Evolutionary conservation across 345 rosid genomes (phyloP).

Genomic region (Sisymbrium irio): DNA sequence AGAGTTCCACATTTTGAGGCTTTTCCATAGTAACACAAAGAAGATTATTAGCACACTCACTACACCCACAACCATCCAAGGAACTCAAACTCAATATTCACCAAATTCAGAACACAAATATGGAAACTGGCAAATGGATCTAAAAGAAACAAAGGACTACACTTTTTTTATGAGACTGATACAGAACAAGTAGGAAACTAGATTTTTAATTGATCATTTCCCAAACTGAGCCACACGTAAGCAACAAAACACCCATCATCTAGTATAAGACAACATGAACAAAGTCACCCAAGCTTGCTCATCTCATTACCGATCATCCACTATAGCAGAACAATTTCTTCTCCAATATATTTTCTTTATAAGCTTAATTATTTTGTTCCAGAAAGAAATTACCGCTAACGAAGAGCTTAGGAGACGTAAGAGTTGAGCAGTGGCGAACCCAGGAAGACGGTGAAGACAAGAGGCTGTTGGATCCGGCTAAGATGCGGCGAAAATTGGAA

Average conservation of each 20-base stretch:
- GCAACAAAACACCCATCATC: not conserved
- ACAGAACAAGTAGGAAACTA: not conserved
- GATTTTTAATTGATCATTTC: not conserved
- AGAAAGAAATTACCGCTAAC: conserved; percentile 51
- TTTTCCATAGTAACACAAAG: not conserved
- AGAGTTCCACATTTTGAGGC: not conserved
- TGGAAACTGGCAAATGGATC: not conserved
- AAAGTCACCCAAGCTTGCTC: not conserved
- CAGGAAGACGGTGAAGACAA: conserved; percentile 32
- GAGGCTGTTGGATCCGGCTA: conserved; percentile 36
- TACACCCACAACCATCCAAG: not conserved
- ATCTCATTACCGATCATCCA: not conserved
- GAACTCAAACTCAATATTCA: not conserved
- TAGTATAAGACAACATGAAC: not conserved
- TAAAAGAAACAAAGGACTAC: not conserved
- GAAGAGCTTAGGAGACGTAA: conserved; percentile 80
- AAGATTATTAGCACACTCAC: not conserved
- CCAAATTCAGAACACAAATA: not conserved
- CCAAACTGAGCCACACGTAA: not conserved
- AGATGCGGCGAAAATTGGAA: conserved; percentile 48
- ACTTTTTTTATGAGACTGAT: not conserved
- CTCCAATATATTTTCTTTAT: not conserved
- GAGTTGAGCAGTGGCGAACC: conserved; percentile 54
- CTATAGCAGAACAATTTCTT: not conserved
- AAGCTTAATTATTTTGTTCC: not conserved